Evolutionary conservation across 1,139 yeast species (phyloP).

Genomic region (Blastobotrys buckinghamii): DNA sequence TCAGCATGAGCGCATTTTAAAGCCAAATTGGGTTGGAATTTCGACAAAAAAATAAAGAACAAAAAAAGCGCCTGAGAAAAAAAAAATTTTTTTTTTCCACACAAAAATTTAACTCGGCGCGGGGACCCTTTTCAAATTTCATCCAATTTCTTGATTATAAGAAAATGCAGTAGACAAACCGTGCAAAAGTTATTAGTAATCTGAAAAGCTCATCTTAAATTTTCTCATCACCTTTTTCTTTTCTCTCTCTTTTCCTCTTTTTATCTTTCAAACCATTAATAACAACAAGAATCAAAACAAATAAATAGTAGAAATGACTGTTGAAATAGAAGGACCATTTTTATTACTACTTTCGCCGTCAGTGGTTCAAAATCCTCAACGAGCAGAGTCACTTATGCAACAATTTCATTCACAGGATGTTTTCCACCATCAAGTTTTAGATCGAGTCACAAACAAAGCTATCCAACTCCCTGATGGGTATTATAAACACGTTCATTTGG

Average conservation of each 20-base stretch:
- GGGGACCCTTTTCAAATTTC: too few species aligned
- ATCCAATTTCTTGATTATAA: too few species aligned
- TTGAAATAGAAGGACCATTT: conserved; percentile 25
- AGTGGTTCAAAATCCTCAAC: conserved; percentile 54
- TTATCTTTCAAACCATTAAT: not conserved
- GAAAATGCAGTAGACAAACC: too few species aligned
- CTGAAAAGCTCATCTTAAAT: not conserved
- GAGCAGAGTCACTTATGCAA: conserved; percentile 40
- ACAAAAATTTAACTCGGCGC: too few species aligned
- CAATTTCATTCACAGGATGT: conserved; percentile 4
- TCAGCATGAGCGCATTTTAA: too few species aligned
- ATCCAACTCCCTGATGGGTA: conserved; percentile 42
- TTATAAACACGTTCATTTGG: conserved; percentile 55
- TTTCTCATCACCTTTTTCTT: not conserved
- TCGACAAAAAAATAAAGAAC: too few species aligned
- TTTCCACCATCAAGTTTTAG: conserved; percentile 54
- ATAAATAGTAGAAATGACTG: conserved; percentile 5
- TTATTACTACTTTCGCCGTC: conserved; percentile 67
- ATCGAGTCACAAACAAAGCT: conserved; percentile 55
- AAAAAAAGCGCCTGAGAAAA: too few species aligned
- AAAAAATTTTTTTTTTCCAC: too few species aligned
- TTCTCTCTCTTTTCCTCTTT: not conserved
- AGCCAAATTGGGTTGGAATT: too few species aligned
- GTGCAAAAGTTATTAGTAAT: too few species aligned
- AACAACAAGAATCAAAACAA: not conserved